A percentile compares a stretch with the other conserved stretches of the same genome.
phyloP scores from a whole-genome alignment of 305 asterid species.

The Fraxinus sp. region DNA sequence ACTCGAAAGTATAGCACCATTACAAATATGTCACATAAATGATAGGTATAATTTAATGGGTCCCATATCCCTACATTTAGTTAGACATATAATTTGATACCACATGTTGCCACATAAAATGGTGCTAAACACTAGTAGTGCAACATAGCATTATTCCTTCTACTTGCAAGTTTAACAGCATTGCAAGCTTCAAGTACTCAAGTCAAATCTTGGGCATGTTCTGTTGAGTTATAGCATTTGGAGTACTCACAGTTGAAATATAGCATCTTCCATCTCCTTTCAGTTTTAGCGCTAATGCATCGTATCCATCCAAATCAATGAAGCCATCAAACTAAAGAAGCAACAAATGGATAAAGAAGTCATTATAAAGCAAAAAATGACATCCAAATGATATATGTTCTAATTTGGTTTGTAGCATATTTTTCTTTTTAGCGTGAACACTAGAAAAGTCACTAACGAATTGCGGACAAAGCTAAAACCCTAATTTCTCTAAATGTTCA shows the following conservation, averaged over 20 bases:
- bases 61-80: not conserved
- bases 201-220: not conserved
- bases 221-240: conserved; percentile 12
- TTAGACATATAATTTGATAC: not conserved
- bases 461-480: not conserved
- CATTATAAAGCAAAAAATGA: not conserved
- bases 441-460: not conserved
- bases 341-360: conserved; percentile 21
- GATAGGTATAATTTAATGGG: not conserved
- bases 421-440: not conserved
- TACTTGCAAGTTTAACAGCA: conserved; percentile 18
- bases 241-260: conserved; percentile 82
- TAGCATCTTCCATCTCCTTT: conserved; percentile 96
- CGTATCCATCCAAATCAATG: conserved; percentile 86
- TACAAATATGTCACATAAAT: not conserved
- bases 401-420: not conserved
- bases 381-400: conserved; percentile 9
- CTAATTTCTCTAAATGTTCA: not conserved
- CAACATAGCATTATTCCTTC: not conserved
- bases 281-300: conserved; percentile 72
- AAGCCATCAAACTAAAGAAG: conserved; percentile 83
- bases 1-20: not conserved
- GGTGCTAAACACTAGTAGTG: not conserved
- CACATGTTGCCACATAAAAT: not conserved
- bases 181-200: conserved; percentile 18